phyloP scores from a whole-genome alignment of 768 basidiomycete species.

The Sporobolomyces pararoseus region DNA sequence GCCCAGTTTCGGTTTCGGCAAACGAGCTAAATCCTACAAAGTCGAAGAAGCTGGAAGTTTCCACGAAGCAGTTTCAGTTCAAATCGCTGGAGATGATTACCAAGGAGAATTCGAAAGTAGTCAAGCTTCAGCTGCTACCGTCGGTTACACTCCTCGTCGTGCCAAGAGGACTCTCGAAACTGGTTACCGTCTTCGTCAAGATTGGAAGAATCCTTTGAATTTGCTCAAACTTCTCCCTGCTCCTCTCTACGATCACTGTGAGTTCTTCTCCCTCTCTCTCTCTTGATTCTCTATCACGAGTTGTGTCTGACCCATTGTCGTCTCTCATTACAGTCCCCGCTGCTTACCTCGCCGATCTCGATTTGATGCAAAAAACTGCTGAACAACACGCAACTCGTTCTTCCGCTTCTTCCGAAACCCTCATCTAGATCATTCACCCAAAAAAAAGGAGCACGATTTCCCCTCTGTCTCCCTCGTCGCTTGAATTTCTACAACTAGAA shows the following conservation, averaged over 20 bases:
- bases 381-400: not conserved
- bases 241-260: slow-evolving; percentile 22
- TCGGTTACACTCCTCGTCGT: not conserved
- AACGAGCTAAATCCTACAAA: not conserved
- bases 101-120: not conserved
- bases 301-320: not conserved
- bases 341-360: slow-evolving; percentile 21
- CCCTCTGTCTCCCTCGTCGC: too few species aligned
- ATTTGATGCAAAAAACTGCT: slow-evolving; percentile 10
- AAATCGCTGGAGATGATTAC: slow-evolving; percentile 12
- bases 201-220: slow-evolving; percentile 13
- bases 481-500: too few species aligned
- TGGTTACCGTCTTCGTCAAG: not conserved
- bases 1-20: not conserved
- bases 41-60: slow-evolving; percentile 11
- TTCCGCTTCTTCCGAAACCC: not conserved
- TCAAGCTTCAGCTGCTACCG: not conserved
- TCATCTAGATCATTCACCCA: not conserved
- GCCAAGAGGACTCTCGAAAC: not conserved
- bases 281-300: not conserved
- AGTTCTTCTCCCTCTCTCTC: not conserved
- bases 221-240: slow-evolving; percentile 10
- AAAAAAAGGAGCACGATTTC: not conserved
- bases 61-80: slow-evolving; percentile 20
- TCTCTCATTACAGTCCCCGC: slow-evolving; percentile 4